A percentile compares a stretch with the other conserved stretches of the same genome.
These are phyloP conservation scores for Seiridium cupressi DNA, from an alignment of 2,329 filamentous ascomycete species.

Conservation along the genomic window DNA sequence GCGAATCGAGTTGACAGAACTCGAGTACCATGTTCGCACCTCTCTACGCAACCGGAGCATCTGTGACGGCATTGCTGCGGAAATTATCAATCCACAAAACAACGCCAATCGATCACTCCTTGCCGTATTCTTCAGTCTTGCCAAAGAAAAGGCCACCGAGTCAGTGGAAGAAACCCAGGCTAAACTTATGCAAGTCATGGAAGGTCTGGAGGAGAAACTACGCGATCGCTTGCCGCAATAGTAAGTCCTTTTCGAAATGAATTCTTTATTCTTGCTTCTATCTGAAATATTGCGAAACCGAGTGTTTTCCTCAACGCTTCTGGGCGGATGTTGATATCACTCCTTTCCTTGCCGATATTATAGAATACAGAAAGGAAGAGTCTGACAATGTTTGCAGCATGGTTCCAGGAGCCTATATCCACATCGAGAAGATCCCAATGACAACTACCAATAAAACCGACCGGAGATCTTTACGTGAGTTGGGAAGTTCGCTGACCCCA, in stretches of 20 bases:
- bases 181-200: neutral
- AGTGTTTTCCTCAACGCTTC: too few relatives aligned
- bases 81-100: neutral
- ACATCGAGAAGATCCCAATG: neutral
- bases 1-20: constrained; percentile 8
- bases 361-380: too few relatives aligned
- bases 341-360: neutral
- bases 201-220: neutral
- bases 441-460: neutral
- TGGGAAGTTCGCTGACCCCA: neutral
- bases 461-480: neutral
- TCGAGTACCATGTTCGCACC: constrained; percentile 4
- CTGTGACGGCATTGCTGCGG: neutral
- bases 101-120: neutral
- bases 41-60: neutral
- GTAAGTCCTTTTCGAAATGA: neutral
- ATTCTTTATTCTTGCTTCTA: neutral
- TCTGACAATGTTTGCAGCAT: neutral
- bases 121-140: neutral
- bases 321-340: too few relatives aligned
- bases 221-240: constrained; percentile 1
- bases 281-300: neutral
- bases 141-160: neutral
- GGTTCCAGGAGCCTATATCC: neutral
- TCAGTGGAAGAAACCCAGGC: neutral